Evolutionary conservation across 1,139 yeast species (phyloP), one percentile per base, ranked within the genome.

Genomic region (Candida glucosophila): DNA sequence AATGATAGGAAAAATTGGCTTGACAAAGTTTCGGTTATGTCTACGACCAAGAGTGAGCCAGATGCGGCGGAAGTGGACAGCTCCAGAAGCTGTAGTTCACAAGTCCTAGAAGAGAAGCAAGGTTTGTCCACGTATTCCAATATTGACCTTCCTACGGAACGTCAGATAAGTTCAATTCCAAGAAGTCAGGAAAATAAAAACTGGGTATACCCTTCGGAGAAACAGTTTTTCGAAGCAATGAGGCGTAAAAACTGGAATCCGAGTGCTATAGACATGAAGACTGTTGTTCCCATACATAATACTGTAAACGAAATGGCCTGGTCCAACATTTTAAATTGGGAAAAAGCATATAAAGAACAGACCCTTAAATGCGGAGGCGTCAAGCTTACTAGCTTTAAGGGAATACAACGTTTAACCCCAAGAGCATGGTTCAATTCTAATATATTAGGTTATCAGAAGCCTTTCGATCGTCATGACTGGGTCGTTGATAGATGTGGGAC

Each of bases 401-500:
- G 97, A 6, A 94, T 88, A 46, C 72, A 73, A 37, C 80, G 81
- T 39, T 44, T 85, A 25, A 85, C 95, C 0, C 98, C 98, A 4
- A 65, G 93, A 40, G 98, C 98, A 0, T 71, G 93, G 60, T 59
- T 83, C 42, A 75, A 81, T 39, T 57, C 70, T 38, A 41, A 48
- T 4, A 45, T 81, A 17, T 44, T 77, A 32, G 85, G 95, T 0
- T 65, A 69, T 34, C 74, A 73, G 28, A 70, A 69, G 35, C 98
- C 98, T 0, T 90, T 90, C 55, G 98, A 90, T 54, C 70, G 98
- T 42, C 98, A 90, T 49, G 98, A 90, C 54, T 90, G 98, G 98
- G 61, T 70, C 8, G 68, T 90, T n/a, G 77, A 81, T 43, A 62
- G 97, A 28, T 83, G 96, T 51, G 97, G 97, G 2, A 68, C 60